phyloP scores from a whole-genome alignment of 2,329 filamentous ascomycete species.

The Phoma sp. region DNA sequence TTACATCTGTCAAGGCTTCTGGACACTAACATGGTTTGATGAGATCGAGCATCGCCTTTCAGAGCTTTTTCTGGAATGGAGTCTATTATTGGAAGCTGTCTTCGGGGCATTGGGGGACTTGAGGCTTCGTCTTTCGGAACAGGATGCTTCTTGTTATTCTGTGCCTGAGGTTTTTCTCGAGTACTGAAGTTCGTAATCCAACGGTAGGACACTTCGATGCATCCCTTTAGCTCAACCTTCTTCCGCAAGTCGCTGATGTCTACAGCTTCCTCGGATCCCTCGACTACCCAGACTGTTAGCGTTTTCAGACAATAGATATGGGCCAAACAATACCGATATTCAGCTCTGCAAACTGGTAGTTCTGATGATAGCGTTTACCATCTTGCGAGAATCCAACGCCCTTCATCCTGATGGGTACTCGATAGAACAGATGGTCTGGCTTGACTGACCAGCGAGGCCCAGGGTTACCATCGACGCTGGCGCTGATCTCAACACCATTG shows the following conservation, averaged over 20 bases:
- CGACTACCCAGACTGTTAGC: not conserved
- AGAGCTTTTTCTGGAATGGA: constrained; percentile 27
- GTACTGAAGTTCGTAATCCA: not conserved
- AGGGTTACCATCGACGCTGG: constrained; percentile 26
- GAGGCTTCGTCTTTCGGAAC: not conserved
- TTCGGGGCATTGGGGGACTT: not conserved
- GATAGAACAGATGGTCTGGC: not conserved
- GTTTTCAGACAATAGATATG: not conserved
- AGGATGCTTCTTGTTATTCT: not conserved
- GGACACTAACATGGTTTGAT: constrained; percentile 17
- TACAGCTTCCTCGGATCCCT: not conserved
- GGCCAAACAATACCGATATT: constrained; percentile 11
- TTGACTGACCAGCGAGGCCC: not conserved
- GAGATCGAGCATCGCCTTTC: constrained; percentile 22
- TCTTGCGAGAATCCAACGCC: not conserved
- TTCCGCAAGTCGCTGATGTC: constrained; percentile 9
- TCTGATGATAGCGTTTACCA: constrained; percentile 6
- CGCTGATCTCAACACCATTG: constrained; percentile 11
- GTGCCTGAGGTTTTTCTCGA: constrained; percentile 11
- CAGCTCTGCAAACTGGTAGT: constrained; percentile 33
- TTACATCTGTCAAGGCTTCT: not conserved
- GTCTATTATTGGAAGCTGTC: not conserved
- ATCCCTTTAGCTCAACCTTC: not conserved
- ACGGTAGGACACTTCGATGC: constrained; percentile 1
- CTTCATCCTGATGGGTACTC: not conserved